phyloP scores from a whole-genome alignment of 2,329 filamentous ascomycete genomes.

The Pseudomassariella vexata region DNA sequence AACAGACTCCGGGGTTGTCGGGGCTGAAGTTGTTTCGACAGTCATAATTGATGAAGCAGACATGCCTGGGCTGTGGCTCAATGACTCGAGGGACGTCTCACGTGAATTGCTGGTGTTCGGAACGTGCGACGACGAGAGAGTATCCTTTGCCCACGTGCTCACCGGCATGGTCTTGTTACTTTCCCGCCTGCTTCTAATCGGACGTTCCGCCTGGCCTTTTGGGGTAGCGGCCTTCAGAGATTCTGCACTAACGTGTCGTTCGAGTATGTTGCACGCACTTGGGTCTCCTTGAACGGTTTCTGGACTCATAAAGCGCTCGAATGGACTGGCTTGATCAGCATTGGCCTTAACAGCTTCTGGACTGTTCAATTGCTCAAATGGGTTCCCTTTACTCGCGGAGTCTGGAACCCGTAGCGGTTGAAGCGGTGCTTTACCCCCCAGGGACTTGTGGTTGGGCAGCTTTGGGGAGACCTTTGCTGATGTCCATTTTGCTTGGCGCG shows the following conservation, averaged over 20 bases:
- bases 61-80: neutral
- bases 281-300: neutral
- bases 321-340: neutral
- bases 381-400: neutral
- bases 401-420: neutral
- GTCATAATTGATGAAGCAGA: slow-evolving; percentile 3
- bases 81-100: neutral
- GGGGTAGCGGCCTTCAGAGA: too few species aligned
- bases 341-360: neutral
- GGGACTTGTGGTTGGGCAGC: slow-evolving; percentile 1
- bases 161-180: too few species aligned
- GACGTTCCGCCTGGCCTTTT: neutral
- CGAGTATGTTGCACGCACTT: too few species aligned
- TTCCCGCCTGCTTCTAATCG: neutral
- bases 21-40: slow-evolving; percentile 3
- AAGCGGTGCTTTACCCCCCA: slow-evolving; percentile 2
- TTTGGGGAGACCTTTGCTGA: neutral
- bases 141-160: too few species aligned
- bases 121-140: too few species aligned
- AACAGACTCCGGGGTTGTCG: slow-evolving; percentile 6
- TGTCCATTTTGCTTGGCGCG: neutral
- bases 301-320: neutral
- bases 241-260: too few species aligned
- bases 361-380: neutral
- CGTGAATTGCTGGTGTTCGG: neutral